Conservation (phyloP, 2,329 filamentous ascomycete genomes). For the Colletotrichum gigasporum region DNA sequence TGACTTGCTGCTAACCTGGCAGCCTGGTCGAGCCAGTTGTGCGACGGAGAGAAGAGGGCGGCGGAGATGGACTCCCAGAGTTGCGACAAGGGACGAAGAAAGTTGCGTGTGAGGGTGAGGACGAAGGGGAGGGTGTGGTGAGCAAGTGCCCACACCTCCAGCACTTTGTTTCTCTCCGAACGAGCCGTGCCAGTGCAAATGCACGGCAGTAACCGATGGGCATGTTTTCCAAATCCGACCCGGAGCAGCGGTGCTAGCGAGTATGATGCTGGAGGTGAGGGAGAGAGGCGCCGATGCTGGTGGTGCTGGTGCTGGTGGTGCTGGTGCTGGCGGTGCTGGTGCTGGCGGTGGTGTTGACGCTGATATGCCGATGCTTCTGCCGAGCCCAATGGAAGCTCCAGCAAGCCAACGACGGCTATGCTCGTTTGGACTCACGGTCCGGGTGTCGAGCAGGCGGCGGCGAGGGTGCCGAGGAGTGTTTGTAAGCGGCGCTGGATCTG, state of each 20-base stretch:
- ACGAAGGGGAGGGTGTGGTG: not conserved
- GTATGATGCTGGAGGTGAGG: no score
- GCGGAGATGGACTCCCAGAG: not conserved
- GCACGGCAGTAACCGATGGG: not conserved
- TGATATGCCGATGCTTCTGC: not conserved
- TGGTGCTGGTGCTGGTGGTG: no score
- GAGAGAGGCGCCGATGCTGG: no score
- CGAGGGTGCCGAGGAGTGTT: no score
- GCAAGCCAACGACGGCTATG: no score
- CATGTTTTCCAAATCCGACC: no score
- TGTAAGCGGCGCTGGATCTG: no score
- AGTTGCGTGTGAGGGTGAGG: not conserved
- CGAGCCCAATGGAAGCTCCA: no score
- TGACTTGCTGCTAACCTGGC: not conserved
- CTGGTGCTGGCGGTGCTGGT: no score
- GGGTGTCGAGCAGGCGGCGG: not conserved
- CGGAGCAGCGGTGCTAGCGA: no score
- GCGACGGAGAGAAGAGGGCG: not conserved
- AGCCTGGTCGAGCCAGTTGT: conserved; percentile 1
- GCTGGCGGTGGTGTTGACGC: not conserved
- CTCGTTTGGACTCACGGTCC: no score
- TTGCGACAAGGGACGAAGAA: conserved; percentile 15
- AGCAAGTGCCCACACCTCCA: conserved; percentile 10
- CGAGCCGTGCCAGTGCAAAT: conserved; percentile 15
- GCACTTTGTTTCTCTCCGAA: conserved; percentile 9